These are phyloP conservation scores for Clarireedia hainanense DNA, from an alignment of 2,329 filamentous ascomycete genomes.

Conservation along the genomic window DNA sequence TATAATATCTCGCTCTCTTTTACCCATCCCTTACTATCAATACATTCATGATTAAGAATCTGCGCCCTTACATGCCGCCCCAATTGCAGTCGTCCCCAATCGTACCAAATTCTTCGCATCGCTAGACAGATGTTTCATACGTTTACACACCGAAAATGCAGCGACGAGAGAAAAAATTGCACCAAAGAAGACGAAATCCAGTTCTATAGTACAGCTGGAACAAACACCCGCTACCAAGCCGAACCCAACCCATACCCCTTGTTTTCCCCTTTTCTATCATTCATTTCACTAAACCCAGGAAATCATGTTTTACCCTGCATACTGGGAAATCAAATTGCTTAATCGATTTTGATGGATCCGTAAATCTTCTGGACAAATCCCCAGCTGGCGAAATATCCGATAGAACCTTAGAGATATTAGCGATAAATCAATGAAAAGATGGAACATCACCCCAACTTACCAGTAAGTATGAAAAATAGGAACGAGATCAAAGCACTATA, in stretches of 20 bases:
- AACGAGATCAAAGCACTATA: constrained; percentile 87
- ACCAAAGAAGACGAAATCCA: background rate
- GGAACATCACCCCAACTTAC: constrained; percentile 45
- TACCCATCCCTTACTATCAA: too few species aligned
- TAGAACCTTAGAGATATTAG: constrained; percentile 57
- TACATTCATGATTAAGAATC: too few species aligned
- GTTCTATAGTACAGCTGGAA: background rate
- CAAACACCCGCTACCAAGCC: background rate
- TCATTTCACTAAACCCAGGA: background rate
- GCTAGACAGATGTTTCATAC: background rate
- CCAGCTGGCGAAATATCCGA: constrained; percentile 94
- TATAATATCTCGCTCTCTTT: too few species aligned
- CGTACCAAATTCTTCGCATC: background rate
- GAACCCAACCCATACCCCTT: background rate
- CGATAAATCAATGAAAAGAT: background rate
- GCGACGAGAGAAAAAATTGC: background rate
- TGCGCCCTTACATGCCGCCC: too few species aligned
- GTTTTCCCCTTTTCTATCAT: background rate
- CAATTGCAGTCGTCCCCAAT: background rate
- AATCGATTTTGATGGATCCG: constrained; percentile 97
- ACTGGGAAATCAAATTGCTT: background rate
- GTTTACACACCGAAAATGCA: background rate
- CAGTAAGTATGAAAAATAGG: constrained; percentile 87
- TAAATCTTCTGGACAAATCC: constrained; percentile 92
- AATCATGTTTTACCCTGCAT: background rate